Percentiles rank a stretch among this genome's conserved stretches.
Conservation (phyloP, 83 land plant species). For the Larix sibirica region DNA sequence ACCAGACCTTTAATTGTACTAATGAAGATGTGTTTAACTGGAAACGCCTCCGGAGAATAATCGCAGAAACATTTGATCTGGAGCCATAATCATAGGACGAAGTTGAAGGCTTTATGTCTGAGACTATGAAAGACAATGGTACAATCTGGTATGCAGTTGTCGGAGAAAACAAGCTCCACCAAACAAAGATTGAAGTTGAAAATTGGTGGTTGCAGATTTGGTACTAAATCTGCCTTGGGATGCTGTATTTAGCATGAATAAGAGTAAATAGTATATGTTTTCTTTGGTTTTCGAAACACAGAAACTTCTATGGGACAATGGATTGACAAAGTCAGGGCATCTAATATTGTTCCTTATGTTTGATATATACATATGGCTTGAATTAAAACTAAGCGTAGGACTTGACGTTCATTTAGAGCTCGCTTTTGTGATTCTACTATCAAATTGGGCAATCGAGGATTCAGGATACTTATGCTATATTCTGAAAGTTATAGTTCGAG, state of each 20-base stretch:
- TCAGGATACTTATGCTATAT: too few species aligned
- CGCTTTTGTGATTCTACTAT: too few species aligned
- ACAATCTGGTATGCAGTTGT: conserved; percentile 72
- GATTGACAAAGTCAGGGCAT: conserved; percentile 48
- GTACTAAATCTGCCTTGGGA: not conserved
- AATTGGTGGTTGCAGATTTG: conserved; percentile 56
- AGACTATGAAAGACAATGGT: conserved; percentile 62
- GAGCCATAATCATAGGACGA: conserved; percentile 20
- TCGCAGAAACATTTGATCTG: conserved; percentile 63
- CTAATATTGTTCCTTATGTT: conserved; percentile 58
- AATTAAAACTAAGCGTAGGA: too few species aligned
- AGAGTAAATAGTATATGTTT: conserved; percentile 76
- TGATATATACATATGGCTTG: not conserved
- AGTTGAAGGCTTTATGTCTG: conserved; percentile 31
- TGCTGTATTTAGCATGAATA: conserved; percentile 46
- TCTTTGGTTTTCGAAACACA: conserved; percentile 64
- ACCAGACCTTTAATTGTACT: too few species aligned
- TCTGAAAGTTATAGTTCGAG: too few species aligned
- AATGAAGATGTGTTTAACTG: conserved; percentile 74
- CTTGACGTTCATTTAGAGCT: too few species aligned
- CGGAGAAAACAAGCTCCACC: conserved; percentile 38
- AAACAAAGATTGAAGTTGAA: conserved; percentile 55
- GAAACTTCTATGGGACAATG: too few species aligned
- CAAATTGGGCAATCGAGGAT: too few species aligned
- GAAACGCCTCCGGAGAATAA: conserved; percentile 60